phyloP scores from a whole-genome alignment of 139 green algal species.

The Micractinium sp. region DNA sequence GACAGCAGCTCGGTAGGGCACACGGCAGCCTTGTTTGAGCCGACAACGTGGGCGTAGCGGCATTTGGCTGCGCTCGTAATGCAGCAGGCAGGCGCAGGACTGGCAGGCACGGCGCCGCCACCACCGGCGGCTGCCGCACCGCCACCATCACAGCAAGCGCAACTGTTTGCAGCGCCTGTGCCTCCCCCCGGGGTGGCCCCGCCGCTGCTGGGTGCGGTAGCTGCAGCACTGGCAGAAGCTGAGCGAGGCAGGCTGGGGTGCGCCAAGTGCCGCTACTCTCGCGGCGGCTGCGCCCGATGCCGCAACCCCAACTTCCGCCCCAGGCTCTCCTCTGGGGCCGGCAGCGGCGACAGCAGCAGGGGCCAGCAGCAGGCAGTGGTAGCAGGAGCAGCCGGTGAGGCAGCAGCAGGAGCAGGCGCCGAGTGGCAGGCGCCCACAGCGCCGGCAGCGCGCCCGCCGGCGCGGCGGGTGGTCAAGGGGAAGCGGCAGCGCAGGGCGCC shows the following conservation, averaged over 20 bases:
- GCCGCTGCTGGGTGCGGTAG: background rate
- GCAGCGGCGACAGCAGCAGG: background rate
- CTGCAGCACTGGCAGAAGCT: background rate
- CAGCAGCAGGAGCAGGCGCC: too few species aligned
- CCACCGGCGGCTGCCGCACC: too few species aligned
- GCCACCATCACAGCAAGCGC: too few species aligned
- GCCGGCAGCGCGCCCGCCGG: background rate
- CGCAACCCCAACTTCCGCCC: conserved; percentile 17
- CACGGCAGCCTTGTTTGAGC: too few species aligned
- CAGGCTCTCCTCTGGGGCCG: background rate
- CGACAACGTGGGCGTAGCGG: too few species aligned
- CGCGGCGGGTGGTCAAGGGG: background rate
- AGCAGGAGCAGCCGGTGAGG: background rate
- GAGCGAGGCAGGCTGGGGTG: conserved; percentile 29
- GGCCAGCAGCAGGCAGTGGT: background rate
- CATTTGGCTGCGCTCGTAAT: too few species aligned
- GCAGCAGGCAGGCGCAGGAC: too few species aligned
- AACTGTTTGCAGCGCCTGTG: too few species aligned
- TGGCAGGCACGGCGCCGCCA: too few species aligned
- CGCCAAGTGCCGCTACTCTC: conserved; percentile 27
- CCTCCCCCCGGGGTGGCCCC: background rate
- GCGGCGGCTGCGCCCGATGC: conserved; percentile 38
- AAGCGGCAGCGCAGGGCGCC: conserved; percentile 11
- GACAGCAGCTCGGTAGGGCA: too few species aligned
- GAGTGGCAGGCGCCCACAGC: background rate